Evolutionary conservation across 768 basidiomycete genomes (phyloP).

Genomic region (Kwoniella bestiolae): DNA sequence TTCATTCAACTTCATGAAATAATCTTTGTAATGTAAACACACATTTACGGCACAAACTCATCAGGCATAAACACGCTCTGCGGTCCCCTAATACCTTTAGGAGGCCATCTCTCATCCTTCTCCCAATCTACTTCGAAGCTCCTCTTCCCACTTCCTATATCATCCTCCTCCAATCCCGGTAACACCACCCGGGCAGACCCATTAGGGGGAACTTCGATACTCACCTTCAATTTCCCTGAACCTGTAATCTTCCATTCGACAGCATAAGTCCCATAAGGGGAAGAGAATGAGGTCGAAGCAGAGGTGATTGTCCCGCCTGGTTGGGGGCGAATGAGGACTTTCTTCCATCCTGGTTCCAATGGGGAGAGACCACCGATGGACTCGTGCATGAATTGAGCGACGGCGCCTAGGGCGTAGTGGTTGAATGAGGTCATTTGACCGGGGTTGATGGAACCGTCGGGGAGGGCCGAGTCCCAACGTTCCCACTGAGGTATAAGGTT

Average conservation of each 20-base stretch:
- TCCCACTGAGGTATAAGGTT: conserved; percentile 40
- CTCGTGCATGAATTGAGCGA: conserved; percentile 44
- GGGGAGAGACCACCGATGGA: conserved; percentile 43
- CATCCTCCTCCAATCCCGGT: conserved; percentile 31
- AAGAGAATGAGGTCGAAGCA: conserved; percentile 25
- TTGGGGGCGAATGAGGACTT: conserved; percentile 35
- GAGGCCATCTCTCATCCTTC: conserved; percentile 20
- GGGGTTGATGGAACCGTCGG: conserved; percentile 50
- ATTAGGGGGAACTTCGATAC: conserved; percentile 42
- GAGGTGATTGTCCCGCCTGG: conserved; percentile 48
- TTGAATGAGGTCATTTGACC: conserved; percentile 55
- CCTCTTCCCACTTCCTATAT: conserved; percentile 38
- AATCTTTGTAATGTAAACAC: too few species aligned
- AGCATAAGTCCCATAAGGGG: conserved; percentile 35
- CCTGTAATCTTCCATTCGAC: conserved; percentile 33
- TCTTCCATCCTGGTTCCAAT: conserved; percentile 40
- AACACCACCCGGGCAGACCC: conserved; percentile 29
- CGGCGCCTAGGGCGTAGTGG: conserved; percentile 50
- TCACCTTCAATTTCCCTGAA: conserved; percentile 24
- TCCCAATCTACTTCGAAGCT: conserved; percentile 9
- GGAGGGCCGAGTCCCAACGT: conserved; percentile 48
- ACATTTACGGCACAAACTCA: conserved; percentile 20
- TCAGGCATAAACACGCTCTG: conserved; percentile 12
- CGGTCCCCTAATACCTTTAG: conserved; percentile 14
- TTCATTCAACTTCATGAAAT: too few species aligned